Evolutionary conservation across 75 land plant species (phyloP).

Genomic region (Sequoiadendron giganteum): DNA sequence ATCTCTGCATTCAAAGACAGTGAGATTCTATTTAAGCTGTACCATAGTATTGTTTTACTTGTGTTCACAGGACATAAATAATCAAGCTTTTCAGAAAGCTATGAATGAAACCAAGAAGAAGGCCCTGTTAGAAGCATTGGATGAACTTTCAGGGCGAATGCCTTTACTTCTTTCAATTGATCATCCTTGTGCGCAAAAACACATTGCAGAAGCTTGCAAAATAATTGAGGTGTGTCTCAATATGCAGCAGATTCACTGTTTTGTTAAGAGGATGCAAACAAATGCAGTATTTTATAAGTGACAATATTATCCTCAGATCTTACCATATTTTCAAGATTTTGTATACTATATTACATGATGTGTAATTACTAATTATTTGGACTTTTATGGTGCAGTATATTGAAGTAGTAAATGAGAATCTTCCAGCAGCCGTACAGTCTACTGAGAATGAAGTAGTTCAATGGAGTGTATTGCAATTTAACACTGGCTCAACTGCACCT

Average conservation of each 20-base stretch:
- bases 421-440: constrained; percentile 12
- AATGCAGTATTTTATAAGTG: not conserved
- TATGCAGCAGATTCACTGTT: not conserved
- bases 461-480: constrained; percentile 98
- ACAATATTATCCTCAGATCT: not conserved
- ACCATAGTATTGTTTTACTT: not conserved
- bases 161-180: constrained; percentile 91
- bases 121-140: constrained; percentile 60
- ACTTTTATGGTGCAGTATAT: constrained; percentile 34
- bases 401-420: constrained; percentile 31
- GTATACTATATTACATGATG: not conserved
- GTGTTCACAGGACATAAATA: constrained; percentile 59
- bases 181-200: constrained; percentile 85
- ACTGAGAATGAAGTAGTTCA: constrained; percentile 70
- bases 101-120: constrained; percentile 63
- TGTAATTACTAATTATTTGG: constrained; percentile 3
- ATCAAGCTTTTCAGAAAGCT: constrained; percentile 47
- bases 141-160: constrained; percentile 84
- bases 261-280: not conserved
- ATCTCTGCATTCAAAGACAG: not conserved
- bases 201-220: constrained; percentile 63
- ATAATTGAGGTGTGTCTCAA: constrained; percentile 62
- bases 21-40: not conserved
- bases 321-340: not conserved
- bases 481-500: constrained; percentile 85